phyloP scores from a whole-genome alignment of 345 rosid genomes.

The Pugionium dolabratum region DNA sequence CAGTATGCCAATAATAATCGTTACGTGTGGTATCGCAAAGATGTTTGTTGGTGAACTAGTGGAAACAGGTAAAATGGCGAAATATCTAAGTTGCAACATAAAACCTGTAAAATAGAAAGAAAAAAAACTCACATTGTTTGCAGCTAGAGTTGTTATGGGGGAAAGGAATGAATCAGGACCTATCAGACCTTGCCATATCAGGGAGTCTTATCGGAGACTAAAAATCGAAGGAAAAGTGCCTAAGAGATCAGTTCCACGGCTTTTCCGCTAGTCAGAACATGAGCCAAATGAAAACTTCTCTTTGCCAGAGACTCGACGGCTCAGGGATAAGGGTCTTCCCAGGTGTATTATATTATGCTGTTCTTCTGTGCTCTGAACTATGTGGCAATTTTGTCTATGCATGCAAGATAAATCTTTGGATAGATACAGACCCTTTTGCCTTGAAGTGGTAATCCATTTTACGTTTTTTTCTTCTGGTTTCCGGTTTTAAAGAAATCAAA shows the following conservation, averaged over 20 bases:
- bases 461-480: neutral
- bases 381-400: slow-evolving; percentile 1
- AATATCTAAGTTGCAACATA: neutral
- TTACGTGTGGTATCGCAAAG: slow-evolving; percentile 88
- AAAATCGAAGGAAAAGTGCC: slow-evolving; percentile 91
- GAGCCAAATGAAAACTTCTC: neutral
- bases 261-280: slow-evolving; percentile 57
- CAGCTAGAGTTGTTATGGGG: slow-evolving; percentile 84
- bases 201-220: slow-evolving; percentile 86
- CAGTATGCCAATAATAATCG: slow-evolving; percentile 73
- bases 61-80: slow-evolving; percentile 61
- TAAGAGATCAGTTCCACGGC: slow-evolving; percentile 81
- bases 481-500: neutral
- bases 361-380: neutral
- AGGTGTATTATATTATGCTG: neutral
- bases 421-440: neutral
- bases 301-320: neutral
- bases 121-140: slow-evolving; percentile 18
- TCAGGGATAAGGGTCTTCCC: neutral
- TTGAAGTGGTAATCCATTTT: neutral
- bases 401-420: neutral
- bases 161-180: slow-evolving; percentile 95
- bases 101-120: neutral
- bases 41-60: slow-evolving; percentile 99
- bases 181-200: slow-evolving; percentile 91